These are phyloP conservation scores for Gymnopilus junonius DNA, from an alignment of 768 basidiomycete genomes.

Conservation along the genomic window DNA sequence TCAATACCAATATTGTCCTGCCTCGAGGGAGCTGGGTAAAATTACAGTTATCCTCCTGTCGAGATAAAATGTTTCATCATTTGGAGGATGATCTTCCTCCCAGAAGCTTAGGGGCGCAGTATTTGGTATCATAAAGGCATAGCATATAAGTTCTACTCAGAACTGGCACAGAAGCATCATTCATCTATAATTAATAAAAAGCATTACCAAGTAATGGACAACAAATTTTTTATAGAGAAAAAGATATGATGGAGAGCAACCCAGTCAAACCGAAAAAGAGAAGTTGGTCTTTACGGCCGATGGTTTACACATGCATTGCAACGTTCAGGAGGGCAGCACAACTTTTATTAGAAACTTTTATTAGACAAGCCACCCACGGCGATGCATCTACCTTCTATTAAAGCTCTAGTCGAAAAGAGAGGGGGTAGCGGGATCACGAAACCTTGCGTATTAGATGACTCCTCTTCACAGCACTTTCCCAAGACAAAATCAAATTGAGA, in stretches of 20 bases:
- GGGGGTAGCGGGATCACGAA: background rate
- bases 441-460: background rate
- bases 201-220: background rate
- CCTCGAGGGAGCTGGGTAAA: background rate
- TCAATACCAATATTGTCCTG: background rate
- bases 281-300: background rate
- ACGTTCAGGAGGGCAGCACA: background rate
- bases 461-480: background rate
- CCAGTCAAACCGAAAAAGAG: background rate
- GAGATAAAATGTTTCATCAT: background rate
- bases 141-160: background rate
- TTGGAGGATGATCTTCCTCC: background rate
- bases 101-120: background rate
- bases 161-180: background rate
- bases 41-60: background rate
- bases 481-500: background rate
- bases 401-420: background rate
- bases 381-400: background rate
- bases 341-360: background rate
- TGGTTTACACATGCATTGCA: background rate
- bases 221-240: background rate
- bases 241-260: background rate
- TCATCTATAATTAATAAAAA: background rate
- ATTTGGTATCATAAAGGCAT: background rate
- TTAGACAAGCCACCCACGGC: background rate